Evolutionary conservation across 2,329 filamentous ascomycete genomes (phyloP).

Genomic region (Chaetomium sp.): DNA sequence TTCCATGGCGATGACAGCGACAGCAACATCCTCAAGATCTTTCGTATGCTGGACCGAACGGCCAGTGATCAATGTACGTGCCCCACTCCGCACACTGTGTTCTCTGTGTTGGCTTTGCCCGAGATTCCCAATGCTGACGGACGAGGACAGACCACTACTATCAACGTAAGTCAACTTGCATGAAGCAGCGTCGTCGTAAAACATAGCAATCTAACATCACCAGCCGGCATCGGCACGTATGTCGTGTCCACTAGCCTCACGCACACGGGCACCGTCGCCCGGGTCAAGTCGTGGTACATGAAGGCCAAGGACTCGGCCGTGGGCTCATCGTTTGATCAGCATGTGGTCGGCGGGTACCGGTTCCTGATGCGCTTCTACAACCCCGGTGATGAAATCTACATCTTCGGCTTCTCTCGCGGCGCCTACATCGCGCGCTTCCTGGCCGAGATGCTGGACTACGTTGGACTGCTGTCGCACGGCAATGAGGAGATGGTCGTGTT

Average conservation of each 20-base stretch:
- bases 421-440: conserved; percentile 69
- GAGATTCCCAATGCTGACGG: background rate
- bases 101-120: background rate
- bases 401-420: conserved; percentile 69
- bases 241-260: conserved; percentile 54
- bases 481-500: conserved; percentile 83
- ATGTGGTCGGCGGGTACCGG: conserved; percentile 77
- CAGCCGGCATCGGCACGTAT: conserved; percentile 67
- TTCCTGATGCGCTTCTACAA: conserved; percentile 71
- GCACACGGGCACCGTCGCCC: conserved; percentile 49
- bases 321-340: conserved; percentile 72
- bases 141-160: background rate
- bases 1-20: conserved; percentile 58
- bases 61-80: conserved; percentile 51
- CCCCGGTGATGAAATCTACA: conserved; percentile 58
- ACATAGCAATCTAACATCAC: background rate
- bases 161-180: conserved; percentile 22
- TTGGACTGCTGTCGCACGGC: conserved; percentile 70
- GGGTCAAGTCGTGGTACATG: conserved; percentile 58
- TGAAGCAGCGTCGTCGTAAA: no score
- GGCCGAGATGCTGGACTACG: conserved; percentile 78
- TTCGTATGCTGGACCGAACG: conserved; percentile 60
- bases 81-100: background rate
- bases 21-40: conserved; percentile 64
- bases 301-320: conserved; percentile 75